Evolutionary conservation across 129 eudicot genomes (phyloP), one percentile per base, ranked within the genome.

Genomic region (Escallonia rubra): DNA sequence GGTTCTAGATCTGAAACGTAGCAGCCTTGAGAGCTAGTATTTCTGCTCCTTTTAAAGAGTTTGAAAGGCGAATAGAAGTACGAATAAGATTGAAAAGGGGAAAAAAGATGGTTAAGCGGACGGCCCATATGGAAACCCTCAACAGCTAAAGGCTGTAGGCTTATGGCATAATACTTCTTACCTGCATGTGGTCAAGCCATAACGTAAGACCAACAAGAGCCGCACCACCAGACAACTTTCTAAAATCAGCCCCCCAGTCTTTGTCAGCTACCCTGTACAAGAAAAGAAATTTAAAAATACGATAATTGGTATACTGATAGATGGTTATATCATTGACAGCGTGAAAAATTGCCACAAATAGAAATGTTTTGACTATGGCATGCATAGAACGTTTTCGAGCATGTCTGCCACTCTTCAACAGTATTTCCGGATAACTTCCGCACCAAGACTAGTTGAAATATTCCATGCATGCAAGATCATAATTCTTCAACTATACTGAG

Each of bases 141-240:
- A 23, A 23, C 34, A 23, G 34, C 34, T 23, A 23, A 23, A 23
- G 34, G 34, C 34, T 23, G 34, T 23, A 23, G 34, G 34, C 34
- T 23, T 23, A 23, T 23, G 34, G 34, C 34, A 23, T 23, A 23
- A 23, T 23, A 23, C 34, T 23, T 14, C 9, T 72, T 70, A 71
- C 96, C 90, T 88, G 99, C 99, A 94, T 94, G 72, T 80, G 85
- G 81, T 94, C 97, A 63, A 94, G 97, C 99, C 99, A 94, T 75
- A 94, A 76, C 3, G 99, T 89, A 55, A 94, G 90, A 65, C 90
- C 99, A 54, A 87, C 97, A 60, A 94, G 87, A 83, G 99, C 92
- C 69, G 99, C 97, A 73, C 96, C 99, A 14, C 85, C 93, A 47
- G 97, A 94, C 71, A 94, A 60, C 80, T 94, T 89, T 66, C 97